Evolutionary conservation across 2,329 filamentous ascomycete genomes (phyloP).

Genomic region (Cladophialophora exuberans): DNA sequence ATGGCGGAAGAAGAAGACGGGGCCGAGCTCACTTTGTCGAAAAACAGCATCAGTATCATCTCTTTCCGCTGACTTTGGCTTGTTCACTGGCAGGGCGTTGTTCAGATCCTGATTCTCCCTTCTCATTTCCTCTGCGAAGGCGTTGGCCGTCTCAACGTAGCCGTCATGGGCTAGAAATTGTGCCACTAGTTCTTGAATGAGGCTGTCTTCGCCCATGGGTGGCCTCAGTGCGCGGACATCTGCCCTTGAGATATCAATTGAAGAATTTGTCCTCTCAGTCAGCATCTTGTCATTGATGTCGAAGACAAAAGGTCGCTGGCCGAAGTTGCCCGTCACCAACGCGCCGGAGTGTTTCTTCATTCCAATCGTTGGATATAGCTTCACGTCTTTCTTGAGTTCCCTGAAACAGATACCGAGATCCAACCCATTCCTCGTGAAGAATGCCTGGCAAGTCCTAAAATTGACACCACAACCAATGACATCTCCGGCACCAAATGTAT

Average conservation of each 20-base stretch:
- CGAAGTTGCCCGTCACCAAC: slow-evolving; percentile 64
- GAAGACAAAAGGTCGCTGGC: slow-evolving; percentile 77
- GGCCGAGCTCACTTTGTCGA: slow-evolving; percentile 72
- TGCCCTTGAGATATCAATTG: slow-evolving; percentile 63
- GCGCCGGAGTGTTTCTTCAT: slow-evolving; percentile 66
- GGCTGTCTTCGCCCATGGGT: slow-evolving; percentile 64
- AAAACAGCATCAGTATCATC: slow-evolving; percentile 87
- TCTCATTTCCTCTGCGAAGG: slow-evolving; percentile 81
- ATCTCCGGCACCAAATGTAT: slow-evolving; percentile 62
- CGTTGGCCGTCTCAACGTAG: slow-evolving; percentile 88
- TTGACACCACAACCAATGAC: slow-evolving; percentile 68
- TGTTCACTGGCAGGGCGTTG: slow-evolving; percentile 57
- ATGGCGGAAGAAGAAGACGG: background rate
- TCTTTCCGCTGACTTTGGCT: slow-evolving; percentile 56
- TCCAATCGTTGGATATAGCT: slow-evolving; percentile 61
- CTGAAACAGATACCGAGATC: slow-evolving; percentile 59
- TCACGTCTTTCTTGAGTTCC: slow-evolving; percentile 45
- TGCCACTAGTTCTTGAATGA: slow-evolving; percentile 80
- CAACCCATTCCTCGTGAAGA: slow-evolving; percentile 67
- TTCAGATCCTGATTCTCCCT: slow-evolving; percentile 72
- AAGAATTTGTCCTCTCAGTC: slow-evolving; percentile 64
- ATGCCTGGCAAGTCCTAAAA: slow-evolving; percentile 63
- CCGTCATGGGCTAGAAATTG: slow-evolving; percentile 95
- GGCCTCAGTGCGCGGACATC: slow-evolving; percentile 65
- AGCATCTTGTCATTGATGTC: slow-evolving; percentile 82